These are phyloP conservation scores for Ilyonectria robusta DNA, from an alignment of 2,329 filamentous ascomycete genomes.

Conservation along the genomic window DNA sequence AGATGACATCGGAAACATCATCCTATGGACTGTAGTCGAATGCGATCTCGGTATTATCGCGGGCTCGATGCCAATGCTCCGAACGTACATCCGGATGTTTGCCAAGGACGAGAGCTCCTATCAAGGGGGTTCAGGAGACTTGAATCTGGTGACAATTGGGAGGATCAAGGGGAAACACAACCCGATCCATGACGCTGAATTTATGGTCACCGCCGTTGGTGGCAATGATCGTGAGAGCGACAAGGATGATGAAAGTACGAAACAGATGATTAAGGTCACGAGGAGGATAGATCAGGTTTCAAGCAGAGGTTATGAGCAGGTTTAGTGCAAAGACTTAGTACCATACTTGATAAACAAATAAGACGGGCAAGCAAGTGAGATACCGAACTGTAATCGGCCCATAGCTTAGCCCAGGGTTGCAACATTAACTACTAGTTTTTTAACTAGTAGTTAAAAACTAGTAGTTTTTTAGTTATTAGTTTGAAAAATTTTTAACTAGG, in stretches of 20 bases:
- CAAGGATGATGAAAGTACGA: constrained; percentile 28
- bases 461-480: too few species aligned
- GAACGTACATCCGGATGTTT: too few species aligned
- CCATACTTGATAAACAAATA: neutral
- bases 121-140: neutral
- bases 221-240: constrained; percentile 16
- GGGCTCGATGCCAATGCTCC: constrained; percentile 30
- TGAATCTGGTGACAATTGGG: constrained; percentile 27
- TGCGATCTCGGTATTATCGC: constrained; percentile 31
- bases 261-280: constrained; percentile 23
- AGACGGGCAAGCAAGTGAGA: neutral
- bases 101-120: neutral
- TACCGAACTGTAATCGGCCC: neutral
- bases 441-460: too few species aligned
- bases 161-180: constrained; percentile 20
- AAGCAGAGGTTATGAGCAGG: neutral
- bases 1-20: constrained; percentile 23
- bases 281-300: constrained; percentile 8
- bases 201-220: neutral
- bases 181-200: neutral
- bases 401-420: too few species aligned
- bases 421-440: too few species aligned
- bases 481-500: too few species aligned
- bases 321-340: neutral
- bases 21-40: constrained; percentile 26